Conservation (phyloP, 495 filamentous ascomycete species). For the Zalerion maritima region DNA sequence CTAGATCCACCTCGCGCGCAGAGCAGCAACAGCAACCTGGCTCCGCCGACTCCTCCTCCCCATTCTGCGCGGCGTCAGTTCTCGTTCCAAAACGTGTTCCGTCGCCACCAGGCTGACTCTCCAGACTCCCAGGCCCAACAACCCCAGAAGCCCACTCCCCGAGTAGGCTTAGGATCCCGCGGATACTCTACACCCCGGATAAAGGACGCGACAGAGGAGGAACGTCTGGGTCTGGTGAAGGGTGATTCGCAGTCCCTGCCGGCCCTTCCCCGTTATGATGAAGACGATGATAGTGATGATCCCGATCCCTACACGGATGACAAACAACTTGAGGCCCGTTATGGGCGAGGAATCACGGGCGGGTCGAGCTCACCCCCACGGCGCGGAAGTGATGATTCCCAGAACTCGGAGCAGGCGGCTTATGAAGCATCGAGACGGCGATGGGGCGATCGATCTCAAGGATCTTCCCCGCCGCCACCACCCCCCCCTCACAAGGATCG, state of each 20-base stretch:
- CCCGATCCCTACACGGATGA: conserved; percentile 17
- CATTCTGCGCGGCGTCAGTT: conserved; percentile 62
- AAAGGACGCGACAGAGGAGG: conserved; percentile 67
- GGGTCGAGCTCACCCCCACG: conserved; percentile 14
- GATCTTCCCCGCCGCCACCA: no score
- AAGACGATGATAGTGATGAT: conserved; percentile 12
- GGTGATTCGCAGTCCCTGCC: conserved; percentile 45
- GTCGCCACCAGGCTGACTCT: conserved; percentile 27
- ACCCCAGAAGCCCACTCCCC: conserved; percentile 12
- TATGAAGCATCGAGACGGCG: no score
- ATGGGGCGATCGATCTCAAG: no score
- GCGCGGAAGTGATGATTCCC: conserved; percentile 9
- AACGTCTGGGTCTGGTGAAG: conserved; percentile 71
- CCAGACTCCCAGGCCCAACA: conserved; percentile 19
- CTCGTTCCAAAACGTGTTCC: conserved; percentile 76
- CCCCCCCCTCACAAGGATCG: no score
- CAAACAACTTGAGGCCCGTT: conserved; percentile 17
- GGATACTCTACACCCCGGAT: conserved; percentile 30
- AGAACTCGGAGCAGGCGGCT: conserved; percentile 5
- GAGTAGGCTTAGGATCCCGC: conserved; percentile 31
- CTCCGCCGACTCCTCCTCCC: conserved; percentile 34
- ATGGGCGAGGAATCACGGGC: conserved; percentile 27
- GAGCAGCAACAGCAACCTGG: conserved; percentile 16
- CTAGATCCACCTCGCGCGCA: conserved; percentile 14
- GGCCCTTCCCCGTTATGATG: conserved; percentile 21